These are phyloP conservation scores for Ogataea haglerorum DNA, from an alignment of 805 yeast genomes.

Conservation along the genomic window DNA sequence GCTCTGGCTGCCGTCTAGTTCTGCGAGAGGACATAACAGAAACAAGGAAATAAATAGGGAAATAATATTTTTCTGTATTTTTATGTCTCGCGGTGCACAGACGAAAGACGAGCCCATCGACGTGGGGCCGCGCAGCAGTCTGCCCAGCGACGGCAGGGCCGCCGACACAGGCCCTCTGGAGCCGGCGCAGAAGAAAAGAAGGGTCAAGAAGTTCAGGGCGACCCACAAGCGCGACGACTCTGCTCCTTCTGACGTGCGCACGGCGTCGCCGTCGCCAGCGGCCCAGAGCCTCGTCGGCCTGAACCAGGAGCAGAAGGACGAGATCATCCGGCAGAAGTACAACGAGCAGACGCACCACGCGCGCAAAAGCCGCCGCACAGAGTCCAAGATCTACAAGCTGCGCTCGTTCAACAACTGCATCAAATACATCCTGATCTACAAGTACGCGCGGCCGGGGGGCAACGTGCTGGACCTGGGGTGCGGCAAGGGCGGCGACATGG, in stretches of 20 bases:
- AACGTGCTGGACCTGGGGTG: slow-evolving; percentile 85
- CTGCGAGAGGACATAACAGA: slow-evolving; percentile 29
- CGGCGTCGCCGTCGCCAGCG: slow-evolving; percentile 8
- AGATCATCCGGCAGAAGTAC: slow-evolving; percentile 77
- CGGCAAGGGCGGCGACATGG: slow-evolving; percentile 97
- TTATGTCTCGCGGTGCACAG: slow-evolving; percentile 1
- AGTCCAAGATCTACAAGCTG: slow-evolving; percentile 81
- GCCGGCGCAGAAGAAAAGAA: slow-evolving; percentile 19
- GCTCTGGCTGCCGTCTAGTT: slow-evolving; percentile 28
- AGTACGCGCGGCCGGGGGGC: slow-evolving; percentile 52
- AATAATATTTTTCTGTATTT: slow-evolving; percentile 1
- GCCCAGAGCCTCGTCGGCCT: slow-evolving; percentile 31
- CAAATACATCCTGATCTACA: slow-evolving; percentile 78
- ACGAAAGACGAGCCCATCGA: slow-evolving; percentile 18
- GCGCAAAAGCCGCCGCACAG: slow-evolving; percentile 56
- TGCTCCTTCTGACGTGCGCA: neutral
- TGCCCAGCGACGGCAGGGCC: neutral
- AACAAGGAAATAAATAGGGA: neutral
- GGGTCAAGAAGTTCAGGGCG: slow-evolving; percentile 15
- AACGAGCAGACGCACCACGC: slow-evolving; percentile 77
- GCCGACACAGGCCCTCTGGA: slow-evolving; percentile 5
- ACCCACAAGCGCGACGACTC: slow-evolving; percentile 1
- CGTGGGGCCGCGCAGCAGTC: slow-evolving; percentile 7
- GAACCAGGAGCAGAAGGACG: slow-evolving; percentile 44
- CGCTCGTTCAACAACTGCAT: slow-evolving; percentile 90